These are phyloP conservation scores for Catharanthus roseus DNA, from an alignment of 257 asterid species.

Conservation along the genomic window DNA sequence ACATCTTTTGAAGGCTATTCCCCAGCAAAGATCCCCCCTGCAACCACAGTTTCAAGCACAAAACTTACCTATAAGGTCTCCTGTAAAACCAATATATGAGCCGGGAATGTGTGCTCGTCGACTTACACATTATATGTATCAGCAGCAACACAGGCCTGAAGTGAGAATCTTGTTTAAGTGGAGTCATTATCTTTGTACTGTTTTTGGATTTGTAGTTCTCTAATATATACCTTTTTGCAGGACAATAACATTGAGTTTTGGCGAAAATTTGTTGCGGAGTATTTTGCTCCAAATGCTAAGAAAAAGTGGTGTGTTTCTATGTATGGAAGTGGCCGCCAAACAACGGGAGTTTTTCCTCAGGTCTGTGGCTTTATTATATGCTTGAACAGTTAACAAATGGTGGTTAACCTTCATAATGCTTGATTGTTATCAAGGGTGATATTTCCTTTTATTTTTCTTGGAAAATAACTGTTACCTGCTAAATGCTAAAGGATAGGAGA, in stretches of 20 bases:
- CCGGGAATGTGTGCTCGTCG: constrained; percentile 98
- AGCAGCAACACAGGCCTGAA: constrained; percentile 93
- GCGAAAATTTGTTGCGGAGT: constrained; percentile 88
- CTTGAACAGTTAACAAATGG: background rate
- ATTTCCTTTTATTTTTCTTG: background rate
- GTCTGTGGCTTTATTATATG: constrained; percentile 31
- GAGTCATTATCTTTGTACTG: background rate
- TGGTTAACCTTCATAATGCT: background rate
- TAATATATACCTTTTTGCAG: constrained; percentile 34
- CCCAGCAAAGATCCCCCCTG: constrained; percentile 70
- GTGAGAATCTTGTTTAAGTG: constrained; percentile 33
- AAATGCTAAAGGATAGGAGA: no score
- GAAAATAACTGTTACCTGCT: background rate
- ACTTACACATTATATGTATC: constrained; percentile 91
- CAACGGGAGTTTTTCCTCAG: constrained; percentile 95
- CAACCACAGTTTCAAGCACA: constrained; percentile 65
- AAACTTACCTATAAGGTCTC: constrained; percentile 54
- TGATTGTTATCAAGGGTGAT: background rate
- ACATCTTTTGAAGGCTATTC: constrained; percentile 64
- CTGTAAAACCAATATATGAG: constrained; percentile 72
- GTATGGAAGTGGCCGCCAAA: constrained; percentile 96
- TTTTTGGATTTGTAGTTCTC: background rate
- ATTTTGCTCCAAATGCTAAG: constrained; percentile 87
- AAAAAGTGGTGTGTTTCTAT: constrained; percentile 97
- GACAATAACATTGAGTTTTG: constrained; percentile 86